Conservation (phyloP, 2,329 filamentous ascomycete species). For the Fusarium stilboides region DNA sequence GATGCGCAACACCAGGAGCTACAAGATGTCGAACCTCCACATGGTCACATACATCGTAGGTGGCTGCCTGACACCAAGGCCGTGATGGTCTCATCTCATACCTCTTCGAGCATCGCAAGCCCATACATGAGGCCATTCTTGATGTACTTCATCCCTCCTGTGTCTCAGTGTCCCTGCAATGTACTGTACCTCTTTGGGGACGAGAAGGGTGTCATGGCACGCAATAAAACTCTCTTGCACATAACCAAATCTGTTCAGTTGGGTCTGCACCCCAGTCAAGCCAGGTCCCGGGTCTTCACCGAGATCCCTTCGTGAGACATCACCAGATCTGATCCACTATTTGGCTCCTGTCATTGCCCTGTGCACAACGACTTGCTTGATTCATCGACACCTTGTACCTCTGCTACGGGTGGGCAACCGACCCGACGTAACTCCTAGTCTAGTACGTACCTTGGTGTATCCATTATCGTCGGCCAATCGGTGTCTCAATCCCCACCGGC, state of each 20-base stretch:
- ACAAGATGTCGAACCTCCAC: slow-evolving; percentile 14
- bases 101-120: slow-evolving; percentile 18
- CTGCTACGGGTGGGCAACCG: slow-evolving; percentile 22
- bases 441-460: background rate
- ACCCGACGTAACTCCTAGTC: slow-evolving; percentile 14
- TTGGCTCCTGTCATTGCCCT: slow-evolving; percentile 22
- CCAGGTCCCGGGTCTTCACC: slow-evolving; percentile 43
- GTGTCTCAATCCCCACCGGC: slow-evolving; percentile 13
- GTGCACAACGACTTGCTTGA: slow-evolving; percentile 29
- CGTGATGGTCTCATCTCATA: slow-evolving; percentile 32
- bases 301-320: slow-evolving; percentile 45
- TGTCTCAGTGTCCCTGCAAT: slow-evolving; percentile 14
- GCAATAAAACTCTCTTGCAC: slow-evolving; percentile 16
- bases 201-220: slow-evolving; percentile 25
- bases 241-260: slow-evolving; percentile 2
- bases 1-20: slow-evolving; percentile 7
- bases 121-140: slow-evolving; percentile 42
- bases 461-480: slow-evolving; percentile 15
- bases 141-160: slow-evolving; percentile 10
- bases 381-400: slow-evolving; percentile 22
- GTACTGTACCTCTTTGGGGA: background rate
- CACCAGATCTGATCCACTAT: slow-evolving; percentile 39
- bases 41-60: slow-evolving; percentile 17
- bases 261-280: slow-evolving; percentile 8
- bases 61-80: slow-evolving; percentile 7